These are phyloP conservation scores for Aspergillus biplanus DNA, from an alignment of 495 filamentous ascomycete species.

Conservation along the genomic window DNA sequence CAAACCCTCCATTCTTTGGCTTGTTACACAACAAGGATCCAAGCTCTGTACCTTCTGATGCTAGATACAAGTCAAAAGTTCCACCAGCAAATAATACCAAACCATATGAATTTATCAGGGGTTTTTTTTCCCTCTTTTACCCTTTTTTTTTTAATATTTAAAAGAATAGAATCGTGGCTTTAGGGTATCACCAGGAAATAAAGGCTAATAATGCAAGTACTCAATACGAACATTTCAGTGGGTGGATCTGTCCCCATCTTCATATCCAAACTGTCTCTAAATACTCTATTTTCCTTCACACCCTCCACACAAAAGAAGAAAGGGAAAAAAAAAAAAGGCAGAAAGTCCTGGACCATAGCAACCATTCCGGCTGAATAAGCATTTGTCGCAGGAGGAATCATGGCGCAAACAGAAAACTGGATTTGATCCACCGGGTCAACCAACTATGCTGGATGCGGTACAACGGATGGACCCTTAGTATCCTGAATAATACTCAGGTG, in stretches of 20 bases:
- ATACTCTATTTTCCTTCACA: not conserved
- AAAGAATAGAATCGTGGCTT: not conserved
- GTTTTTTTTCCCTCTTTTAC: not conserved
- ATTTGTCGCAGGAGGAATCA: constrained; percentile 1
- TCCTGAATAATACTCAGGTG: constrained; percentile 7
- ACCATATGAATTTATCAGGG: not conserved
- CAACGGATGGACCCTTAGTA: constrained; percentile 4
- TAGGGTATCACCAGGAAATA: not conserved
- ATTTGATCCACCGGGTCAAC: constrained; percentile 13
- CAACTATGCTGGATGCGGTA: constrained; percentile 10
- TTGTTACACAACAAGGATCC: constrained; percentile 6
- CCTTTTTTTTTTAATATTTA: not conserved
- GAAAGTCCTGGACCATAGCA: not conserved
- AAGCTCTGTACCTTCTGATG: constrained; percentile 3
- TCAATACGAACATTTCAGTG: constrained; percentile 3
- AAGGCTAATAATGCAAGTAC: not conserved
- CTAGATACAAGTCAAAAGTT: constrained; percentile 1
- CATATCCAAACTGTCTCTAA: not conserved
- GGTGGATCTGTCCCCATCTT: not conserved
- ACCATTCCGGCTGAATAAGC: constrained; percentile 12
- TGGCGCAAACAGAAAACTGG: constrained; percentile 12
- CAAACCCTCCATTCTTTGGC: not conserved
- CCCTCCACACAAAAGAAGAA: not conserved
- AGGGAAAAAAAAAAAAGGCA: not conserved
- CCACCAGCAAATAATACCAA: not conserved